These are phyloP conservation scores for Acacia melanoxylon DNA, from an alignment of 306 rosid species.

Conservation along the genomic window DNA sequence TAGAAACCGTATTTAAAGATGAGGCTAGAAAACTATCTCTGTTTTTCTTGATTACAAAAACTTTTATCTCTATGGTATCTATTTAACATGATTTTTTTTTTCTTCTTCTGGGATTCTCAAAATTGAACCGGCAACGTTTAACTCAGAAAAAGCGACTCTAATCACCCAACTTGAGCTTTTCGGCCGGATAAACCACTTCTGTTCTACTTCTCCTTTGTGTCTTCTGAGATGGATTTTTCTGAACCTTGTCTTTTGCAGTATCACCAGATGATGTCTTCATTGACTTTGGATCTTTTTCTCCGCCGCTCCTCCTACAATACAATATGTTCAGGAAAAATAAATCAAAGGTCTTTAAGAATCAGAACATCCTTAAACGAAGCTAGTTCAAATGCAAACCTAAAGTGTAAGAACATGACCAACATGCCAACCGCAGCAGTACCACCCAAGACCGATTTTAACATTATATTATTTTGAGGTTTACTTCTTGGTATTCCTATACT, in stretches of 20 bases:
- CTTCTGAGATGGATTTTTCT: conserved; percentile 24
- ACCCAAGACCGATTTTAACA: conserved; percentile 49
- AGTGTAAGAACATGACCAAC: conserved; percentile 38
- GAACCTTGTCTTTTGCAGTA: conserved; percentile 31
- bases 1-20: neutral
- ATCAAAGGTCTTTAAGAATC: conserved; percentile 20
- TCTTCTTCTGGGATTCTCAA: neutral
- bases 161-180: conserved; percentile 40
- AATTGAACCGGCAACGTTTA: neutral
- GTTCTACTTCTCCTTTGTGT: conserved; percentile 23
- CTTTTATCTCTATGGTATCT: neutral
- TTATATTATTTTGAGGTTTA: conserved; percentile 35
- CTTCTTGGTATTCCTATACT: conserved; percentile 22
- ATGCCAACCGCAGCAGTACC: conserved; percentile 53
- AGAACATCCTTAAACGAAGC: neutral
- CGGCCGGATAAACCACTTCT: conserved; percentile 46
- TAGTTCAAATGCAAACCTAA: conserved; percentile 46
- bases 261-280: conserved; percentile 27
- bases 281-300: conserved; percentile 37
- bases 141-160: neutral
- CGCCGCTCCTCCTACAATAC: conserved; percentile 33
- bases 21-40: neutral
- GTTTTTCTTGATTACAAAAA: neutral
- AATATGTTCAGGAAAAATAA: neutral
- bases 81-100: neutral